Base-by-base conservation (phyloP, 148 eudicot genomes). In the Rhododendron kiyosumense region DNA sequence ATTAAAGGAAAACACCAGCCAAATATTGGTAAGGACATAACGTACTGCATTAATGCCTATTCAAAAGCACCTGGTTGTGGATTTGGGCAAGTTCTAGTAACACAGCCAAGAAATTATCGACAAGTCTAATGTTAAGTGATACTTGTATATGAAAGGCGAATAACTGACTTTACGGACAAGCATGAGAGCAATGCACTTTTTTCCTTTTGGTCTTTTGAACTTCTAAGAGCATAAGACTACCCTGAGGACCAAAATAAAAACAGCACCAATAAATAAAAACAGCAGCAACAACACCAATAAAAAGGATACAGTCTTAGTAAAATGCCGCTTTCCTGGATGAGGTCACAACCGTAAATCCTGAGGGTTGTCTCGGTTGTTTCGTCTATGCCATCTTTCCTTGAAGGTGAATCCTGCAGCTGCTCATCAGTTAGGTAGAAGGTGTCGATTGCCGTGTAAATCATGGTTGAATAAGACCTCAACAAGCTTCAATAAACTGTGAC, bases 381-480 rank as follows among this genome's bases (percentile, higher is more conserved):
- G 34, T 96, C 96, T 28, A 95, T 90, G 30, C 90, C 92, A 88
- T 96, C 98, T 90, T 95, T 95, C 83, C 94, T 88, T 46, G 99
- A 96, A 34, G 99, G 99, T 32, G 99, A 93, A 87, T 91, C 91
- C 75, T 85, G 78, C 46, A 96, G 86, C 90, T 95, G 92, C 87
- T 96, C 99, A 9, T 95, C 97, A 6, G 94, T 81, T 87, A 96
- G 87, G 88, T 96, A 96, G 87, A 96, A 96, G 2, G 99, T 95
- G 86, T 95, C 99, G 30, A 96, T 92, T 24, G 99, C 97, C 2
- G 97, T 96, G 91, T 95, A 96, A 80, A 96, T 94, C 99, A 96
- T 96, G 75, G 85, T 86, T 86, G 78, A 54, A 71, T 49, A 54
- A 83, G 77, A 80, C 82, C 76, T 51, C 84, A 18, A 48, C 45